Evolutionary conservation across 768 basidiomycete species (phyloP).

Genomic region (Suillus lakei): DNA sequence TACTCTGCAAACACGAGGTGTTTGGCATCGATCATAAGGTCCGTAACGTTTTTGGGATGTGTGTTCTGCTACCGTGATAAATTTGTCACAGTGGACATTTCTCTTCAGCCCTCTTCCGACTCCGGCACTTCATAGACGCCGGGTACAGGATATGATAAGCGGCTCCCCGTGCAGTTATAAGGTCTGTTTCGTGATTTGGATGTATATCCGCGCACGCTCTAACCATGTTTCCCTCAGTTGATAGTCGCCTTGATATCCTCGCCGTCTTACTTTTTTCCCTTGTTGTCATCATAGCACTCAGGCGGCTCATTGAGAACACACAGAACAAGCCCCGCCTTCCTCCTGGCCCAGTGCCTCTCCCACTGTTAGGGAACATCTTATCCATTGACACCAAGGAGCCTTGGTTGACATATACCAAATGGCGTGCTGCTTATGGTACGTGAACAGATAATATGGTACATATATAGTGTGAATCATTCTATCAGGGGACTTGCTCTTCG

Average conservation of each 20-base stretch:
- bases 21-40: neutral
- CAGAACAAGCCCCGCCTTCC: neutral
- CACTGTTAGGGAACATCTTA: slow-evolving; percentile 7
- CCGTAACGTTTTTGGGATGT: neutral
- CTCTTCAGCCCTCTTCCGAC: neutral
- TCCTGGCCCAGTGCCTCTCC: slow-evolving; percentile 10
- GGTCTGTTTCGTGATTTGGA: neutral
- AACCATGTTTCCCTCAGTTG: neutral
- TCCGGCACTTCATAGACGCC: neutral
- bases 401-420: slow-evolving; percentile 8
- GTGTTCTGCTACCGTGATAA: neutral
- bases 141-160: neutral
- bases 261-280: neutral
- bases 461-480: neutral
- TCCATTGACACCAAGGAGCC: slow-evolving; percentile 3
- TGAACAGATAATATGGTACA: neutral
- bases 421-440: slow-evolving; percentile 9
- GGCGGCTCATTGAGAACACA: neutral
- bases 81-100: neutral
- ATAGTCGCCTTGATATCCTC: neutral
- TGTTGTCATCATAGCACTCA: neutral
- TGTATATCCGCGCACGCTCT: neutral
- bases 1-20: too few relatives aligned
- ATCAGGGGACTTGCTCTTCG: slow-evolving; percentile 6
- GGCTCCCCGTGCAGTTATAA: neutral